Percentiles rank a stretch among this genome's conserved stretches.
phyloP scores from a whole-genome alignment of 2,329 filamentous ascomycete species.

The Trichocomaceae sp. region DNA sequence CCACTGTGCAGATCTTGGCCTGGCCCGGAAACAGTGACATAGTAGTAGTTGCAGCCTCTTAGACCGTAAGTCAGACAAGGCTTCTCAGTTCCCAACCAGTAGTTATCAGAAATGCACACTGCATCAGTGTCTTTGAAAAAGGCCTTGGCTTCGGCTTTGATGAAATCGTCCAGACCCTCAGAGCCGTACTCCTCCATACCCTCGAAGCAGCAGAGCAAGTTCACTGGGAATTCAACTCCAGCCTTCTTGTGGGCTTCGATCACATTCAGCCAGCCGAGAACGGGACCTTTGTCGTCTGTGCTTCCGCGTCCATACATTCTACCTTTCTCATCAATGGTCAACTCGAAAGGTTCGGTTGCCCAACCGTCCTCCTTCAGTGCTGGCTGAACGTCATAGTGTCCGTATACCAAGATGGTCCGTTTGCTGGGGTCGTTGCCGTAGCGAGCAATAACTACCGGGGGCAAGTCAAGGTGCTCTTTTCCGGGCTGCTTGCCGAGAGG shows the following conservation, averaged over 20 bases:
- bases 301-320: slow-evolving; percentile 94
- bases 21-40: slow-evolving; percentile 80
- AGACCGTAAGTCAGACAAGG: slow-evolving; percentile 96
- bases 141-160: slow-evolving; percentile 80
- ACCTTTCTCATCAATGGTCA: slow-evolving; percentile 80
- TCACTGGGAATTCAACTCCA: slow-evolving; percentile 89
- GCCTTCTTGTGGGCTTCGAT: slow-evolving; percentile 97
- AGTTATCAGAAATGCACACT: slow-evolving; percentile 98
- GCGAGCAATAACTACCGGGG: slow-evolving; percentile 83
- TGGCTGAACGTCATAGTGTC: slow-evolving; percentile 97
- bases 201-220: slow-evolving; percentile 98
- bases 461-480: slow-evolving; percentile 82
- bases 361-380: slow-evolving; percentile 90
- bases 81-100: slow-evolving; percentile 99
- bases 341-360: slow-evolving; percentile 87
- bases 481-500: slow-evolving; percentile 86
- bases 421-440: slow-evolving; percentile 91
- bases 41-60: slow-evolving; percentile 97
- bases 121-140: slow-evolving; percentile 95
- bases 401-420: slow-evolving; percentile 92
- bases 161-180: slow-evolving; percentile 91
- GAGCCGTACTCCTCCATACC: slow-evolving; percentile 99
- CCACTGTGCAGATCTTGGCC: slow-evolving; percentile 93
- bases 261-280: slow-evolving; percentile 94
- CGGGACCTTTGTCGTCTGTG: slow-evolving; percentile 96